phyloP scores from a whole-genome alignment of 2,329 filamentous ascomycete genomes.

The Fusarium tupiense region DNA sequence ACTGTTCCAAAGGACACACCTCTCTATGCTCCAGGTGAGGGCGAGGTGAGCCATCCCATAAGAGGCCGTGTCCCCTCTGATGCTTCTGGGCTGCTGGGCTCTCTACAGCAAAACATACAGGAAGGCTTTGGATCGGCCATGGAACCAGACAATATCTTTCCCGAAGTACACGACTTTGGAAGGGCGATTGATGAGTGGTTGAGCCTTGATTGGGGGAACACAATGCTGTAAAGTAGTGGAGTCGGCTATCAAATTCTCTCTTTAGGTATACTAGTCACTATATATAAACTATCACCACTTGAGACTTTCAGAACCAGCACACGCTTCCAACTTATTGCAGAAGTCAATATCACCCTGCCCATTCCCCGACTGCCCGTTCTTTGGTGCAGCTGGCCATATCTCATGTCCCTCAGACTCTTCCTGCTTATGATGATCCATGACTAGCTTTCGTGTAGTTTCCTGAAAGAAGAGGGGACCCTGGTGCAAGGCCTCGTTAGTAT shows the following conservation, averaged over 20 bases:
- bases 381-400: not conserved
- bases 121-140: not conserved
- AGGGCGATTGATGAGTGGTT: slow-evolving; percentile 5
- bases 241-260: fast-evolving
- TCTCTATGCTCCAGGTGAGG: not conserved
- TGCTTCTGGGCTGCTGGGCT: not conserved
- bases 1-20: not conserved
- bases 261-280: fast-evolving
- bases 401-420: not conserved
- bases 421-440: not conserved
- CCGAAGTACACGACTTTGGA: not conserved
- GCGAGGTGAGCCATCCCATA: not conserved
- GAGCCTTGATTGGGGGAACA: not conserved
- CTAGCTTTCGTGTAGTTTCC: not conserved
- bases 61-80: not conserved
- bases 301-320: not conserved
- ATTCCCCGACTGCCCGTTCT: not conserved
- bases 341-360: not conserved
- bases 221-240: not conserved
- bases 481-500: fast-evolving
- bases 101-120: not conserved
- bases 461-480: not conserved
- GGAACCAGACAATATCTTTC: not conserved
- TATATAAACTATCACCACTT: not conserved
- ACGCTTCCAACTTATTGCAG: not conserved